Base-by-base conservation (phyloP, 2,329 filamentous ascomycete species). In the Microdochium bolleyi region DNA sequence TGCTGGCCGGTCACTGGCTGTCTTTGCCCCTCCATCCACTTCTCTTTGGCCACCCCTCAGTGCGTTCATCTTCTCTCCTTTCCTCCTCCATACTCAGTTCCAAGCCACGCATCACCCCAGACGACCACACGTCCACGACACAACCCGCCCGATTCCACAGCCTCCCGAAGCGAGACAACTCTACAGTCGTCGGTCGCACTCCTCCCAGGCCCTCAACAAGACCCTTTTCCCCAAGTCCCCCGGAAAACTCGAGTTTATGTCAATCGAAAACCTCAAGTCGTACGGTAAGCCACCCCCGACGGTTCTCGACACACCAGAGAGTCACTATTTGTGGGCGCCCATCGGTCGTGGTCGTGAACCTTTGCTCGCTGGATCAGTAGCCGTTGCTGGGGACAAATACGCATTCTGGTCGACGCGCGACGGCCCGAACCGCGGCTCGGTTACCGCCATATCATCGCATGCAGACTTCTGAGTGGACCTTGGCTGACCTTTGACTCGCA, bases 211-310 rank as follows among this genome's bases (percentile, higher is more conserved):
- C 65, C 61, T 56, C 61, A 64, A 70, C 61, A 72, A 69, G 74
- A 76, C 72, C 74, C 72, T 69, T 79, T 74, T 79, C 76, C 78
- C 75, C 70, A 65, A 72, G 70, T 64, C 74, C 75, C 79, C 78
- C 74, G 70, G 68, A 81, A 84, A 84, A 82, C 79, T 79, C 85
- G 85, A 88, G 87, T 92, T 90, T 92, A 94, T 94, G 89, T 94
- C 89, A 85, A 94, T 94, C 88, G 88, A 94, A 91, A 95, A 95
- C 84, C 88, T 95, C 78, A 94, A 94, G 85, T 85, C 87, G 82
- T 90, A 90, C 85, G 89, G 89, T 94, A 78, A 71, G 88, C 80
- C 53, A 5, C 14, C 9, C 38, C 32, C 8, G 21, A 34, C 49
- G n/a, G 21, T 44, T 50, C 44, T 52, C 16, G 27, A n/a, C 22